Base-by-base conservation (phyloP, 2,329 filamentous ascomycete genomes). In the Alternaria solani region DNA sequence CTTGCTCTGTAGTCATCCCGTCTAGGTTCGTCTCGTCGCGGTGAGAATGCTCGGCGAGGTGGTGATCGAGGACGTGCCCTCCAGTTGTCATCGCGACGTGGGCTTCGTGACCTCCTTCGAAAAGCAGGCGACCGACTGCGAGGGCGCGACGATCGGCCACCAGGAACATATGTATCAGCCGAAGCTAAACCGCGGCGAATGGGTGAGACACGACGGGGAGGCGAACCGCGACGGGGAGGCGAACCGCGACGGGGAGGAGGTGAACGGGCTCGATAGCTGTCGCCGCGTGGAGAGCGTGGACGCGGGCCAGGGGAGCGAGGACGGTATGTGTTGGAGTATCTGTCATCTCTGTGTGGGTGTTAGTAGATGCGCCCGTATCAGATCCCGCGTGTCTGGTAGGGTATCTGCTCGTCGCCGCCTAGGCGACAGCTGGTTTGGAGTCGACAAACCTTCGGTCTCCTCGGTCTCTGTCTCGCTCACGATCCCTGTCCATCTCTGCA, bases 21-120 rank as follows among this genome's bases (percentile, higher is more conserved):
- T 54, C 77, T 75, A 53, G 70, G 76, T 20, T 64, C 62, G 5
- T 64, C 76, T n/a, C 79, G 74, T 52, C 79, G 66, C 26, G 78
- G 74, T 16, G 78, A 81, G 52, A 74, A 80, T 39, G 61, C 73
- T 49, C 82, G 77, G 8, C 81, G 77, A 20, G 81, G 79, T 41
- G 85, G 86, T 30, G 85, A 86, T 64, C 82, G 79, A 48, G 80
- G 79, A 62, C 82, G 66, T 53, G 77, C 55, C 72, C 81, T 74
- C 82, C 78, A 77, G 68, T 79, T 79, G 67, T 82, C 77, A 54
- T 79, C 77, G 28, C 77, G 73, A 32, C 75, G 72, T 39, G 77
- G 79, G 59, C 80, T 81, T 59, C 77, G 75, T 23, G 77, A 82
- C 48, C 79, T 66, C 51, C 77, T 75, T 30, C 78, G 75, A 59